These are phyloP conservation scores for Physcia stellaris DNA, from an alignment of 495 filamentous ascomycete genomes.

Conservation along the genomic window DNA sequence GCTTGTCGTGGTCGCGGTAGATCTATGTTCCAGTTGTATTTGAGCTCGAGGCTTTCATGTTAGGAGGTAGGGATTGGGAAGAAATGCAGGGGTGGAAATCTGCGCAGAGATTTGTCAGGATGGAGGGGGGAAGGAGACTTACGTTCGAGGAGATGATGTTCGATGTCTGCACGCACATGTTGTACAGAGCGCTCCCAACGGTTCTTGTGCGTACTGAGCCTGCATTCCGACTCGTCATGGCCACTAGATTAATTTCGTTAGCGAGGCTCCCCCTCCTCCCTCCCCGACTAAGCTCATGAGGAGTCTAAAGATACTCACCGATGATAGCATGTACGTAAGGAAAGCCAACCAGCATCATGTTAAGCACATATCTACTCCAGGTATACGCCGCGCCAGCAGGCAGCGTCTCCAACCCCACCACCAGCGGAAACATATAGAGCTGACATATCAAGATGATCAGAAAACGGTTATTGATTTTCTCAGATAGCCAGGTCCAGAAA, in stretches of 20 bases:
- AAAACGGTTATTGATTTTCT: conserved; percentile 41
- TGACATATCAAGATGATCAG: conserved; percentile 34
- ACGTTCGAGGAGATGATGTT: conserved; percentile 51
- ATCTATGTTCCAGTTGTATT: too few species aligned
- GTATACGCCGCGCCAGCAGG: conserved; percentile 11
- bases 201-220: conserved; percentile 24
- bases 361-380: conserved; percentile 7
- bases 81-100: too few species aligned
- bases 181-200: conserved; percentile 40
- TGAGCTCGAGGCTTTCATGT: too few species aligned
- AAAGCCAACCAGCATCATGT: conserved; percentile 14
- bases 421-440: conserved; percentile 42
- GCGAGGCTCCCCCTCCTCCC: too few species aligned
- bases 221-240: conserved; percentile 20
- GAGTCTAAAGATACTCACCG: conserved; percentile 4
- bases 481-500: conserved; percentile 43
- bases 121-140: conserved; percentile 17
- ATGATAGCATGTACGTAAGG: conserved; percentile 22
- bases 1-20: conserved; percentile 52
- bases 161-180: conserved; percentile 58
- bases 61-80: too few species aligned
- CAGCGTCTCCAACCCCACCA: conserved; percentile 36
- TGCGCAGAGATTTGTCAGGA: too few species aligned
- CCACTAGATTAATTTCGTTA: too few species aligned
- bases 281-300: not conserved